phyloP scores from a whole-genome alignment of 1,284 basidiomycete species.

The Trametes hirsuta region DNA sequence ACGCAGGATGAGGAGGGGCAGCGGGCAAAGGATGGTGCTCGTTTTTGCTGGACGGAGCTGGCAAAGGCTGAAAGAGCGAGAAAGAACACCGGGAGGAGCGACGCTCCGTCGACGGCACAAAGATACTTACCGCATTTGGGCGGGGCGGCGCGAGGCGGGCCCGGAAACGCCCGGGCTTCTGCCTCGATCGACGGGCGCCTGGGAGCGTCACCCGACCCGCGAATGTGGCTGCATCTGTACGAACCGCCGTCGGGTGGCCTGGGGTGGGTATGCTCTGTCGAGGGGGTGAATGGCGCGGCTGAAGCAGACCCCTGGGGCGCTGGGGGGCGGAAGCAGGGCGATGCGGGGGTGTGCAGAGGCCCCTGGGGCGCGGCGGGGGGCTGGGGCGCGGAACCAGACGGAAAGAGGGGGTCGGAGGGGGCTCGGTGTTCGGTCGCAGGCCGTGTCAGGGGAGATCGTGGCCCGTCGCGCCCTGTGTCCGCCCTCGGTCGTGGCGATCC shows the following conservation, averaged over 20 bases:
- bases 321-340: background rate
- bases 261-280: too few species aligned
- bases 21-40: background rate
- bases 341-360: background rate
- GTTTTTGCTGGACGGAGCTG: background rate
- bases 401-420: slow-evolving; percentile 11
- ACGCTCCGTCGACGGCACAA: slow-evolving; percentile 1
- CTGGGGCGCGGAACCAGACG: slow-evolving; percentile 9
- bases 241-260: too few species aligned
- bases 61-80: background rate
- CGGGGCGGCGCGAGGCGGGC: background rate
- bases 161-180: slow-evolving; percentile 5
- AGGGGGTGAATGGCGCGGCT: background rate
- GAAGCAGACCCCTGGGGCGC: too few species aligned
- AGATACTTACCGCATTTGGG: slow-evolving; percentile 10
- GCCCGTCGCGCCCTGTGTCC: background rate
- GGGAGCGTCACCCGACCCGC: background rate
- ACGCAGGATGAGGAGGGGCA: background rate
- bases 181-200: slow-evolving; percentile 2
- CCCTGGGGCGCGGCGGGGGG: background rate
- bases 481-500: slow-evolving; percentile 1
- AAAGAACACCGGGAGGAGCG: slow-evolving; percentile 1
- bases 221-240: background rate
- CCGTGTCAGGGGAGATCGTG: background rate
- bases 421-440: slow-evolving; percentile 1